Percentiles rank a stretch among this genome's conserved stretches.
phyloP scores from a whole-genome alignment of 306 rosid species.

The Trichosanthes cucumerina region DNA sequence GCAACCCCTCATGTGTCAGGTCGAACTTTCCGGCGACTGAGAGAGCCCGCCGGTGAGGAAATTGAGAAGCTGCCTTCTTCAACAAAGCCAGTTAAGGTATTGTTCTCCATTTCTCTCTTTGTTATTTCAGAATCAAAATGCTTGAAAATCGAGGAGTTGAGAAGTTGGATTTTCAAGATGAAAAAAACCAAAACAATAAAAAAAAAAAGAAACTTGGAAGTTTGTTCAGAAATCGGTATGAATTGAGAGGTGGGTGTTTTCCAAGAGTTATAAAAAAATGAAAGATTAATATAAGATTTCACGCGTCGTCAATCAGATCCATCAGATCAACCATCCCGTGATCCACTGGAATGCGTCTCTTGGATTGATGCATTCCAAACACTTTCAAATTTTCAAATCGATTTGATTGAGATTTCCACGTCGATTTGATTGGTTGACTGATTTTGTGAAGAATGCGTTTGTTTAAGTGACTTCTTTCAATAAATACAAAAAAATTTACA shows the following conservation, averaged over 20 bases:
- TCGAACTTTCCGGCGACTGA: conserved; percentile 56
- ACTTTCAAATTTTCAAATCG: too few species aligned
- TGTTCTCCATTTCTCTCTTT: conserved; percentile 26
- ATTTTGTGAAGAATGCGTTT: too few species aligned
- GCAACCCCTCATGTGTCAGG: conserved; percentile 42
- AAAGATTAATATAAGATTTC: neutral
- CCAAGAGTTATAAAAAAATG: neutral
- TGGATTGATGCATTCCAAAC: too few species aligned
- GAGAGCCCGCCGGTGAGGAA: conserved; percentile 51
- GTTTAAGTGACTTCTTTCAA: too few species aligned
- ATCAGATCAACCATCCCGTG: too few species aligned
- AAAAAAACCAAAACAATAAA: neutral
- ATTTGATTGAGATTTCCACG: too few species aligned
- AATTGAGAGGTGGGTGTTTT: neutral
- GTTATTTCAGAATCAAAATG: neutral
- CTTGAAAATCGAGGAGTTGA: neutral
- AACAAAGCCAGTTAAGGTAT: conserved; percentile 46
- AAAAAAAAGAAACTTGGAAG: neutral
- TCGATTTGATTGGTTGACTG: too few species aligned
- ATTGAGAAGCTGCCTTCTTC: conserved; percentile 25
- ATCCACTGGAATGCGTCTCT: too few species aligned
- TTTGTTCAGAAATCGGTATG: neutral
- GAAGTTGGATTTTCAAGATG: neutral
- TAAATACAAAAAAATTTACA: too few species aligned
- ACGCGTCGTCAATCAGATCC: too few species aligned